Conservation (phyloP, 768 basidiomycete species). For the Cubamyces sp. region DNA sequence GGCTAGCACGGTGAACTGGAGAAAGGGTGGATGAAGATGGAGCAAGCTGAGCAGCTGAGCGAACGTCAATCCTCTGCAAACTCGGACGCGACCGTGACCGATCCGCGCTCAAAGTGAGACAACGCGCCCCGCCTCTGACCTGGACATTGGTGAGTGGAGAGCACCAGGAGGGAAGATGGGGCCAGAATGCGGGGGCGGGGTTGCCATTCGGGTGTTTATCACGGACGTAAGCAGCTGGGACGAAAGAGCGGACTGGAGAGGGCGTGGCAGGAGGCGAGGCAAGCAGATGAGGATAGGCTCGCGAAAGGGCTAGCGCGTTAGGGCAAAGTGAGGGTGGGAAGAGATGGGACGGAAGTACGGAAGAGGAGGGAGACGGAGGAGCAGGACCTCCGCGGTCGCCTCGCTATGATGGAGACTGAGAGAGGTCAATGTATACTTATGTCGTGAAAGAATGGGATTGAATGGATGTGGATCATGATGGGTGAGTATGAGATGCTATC, state of each 20-base stretch:
- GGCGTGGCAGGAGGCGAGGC: slow-evolving; percentile 2
- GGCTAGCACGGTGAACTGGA: background rate
- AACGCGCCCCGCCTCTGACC: background rate
- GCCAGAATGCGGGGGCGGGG: slow-evolving; percentile 12
- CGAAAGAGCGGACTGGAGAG: background rate
- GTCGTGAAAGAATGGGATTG: too few species aligned
- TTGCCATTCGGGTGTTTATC: slow-evolving; percentile 5
- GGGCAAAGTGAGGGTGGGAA: background rate
- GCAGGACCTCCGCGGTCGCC: background rate
- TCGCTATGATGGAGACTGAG: background rate
- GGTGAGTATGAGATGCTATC: too few species aligned
- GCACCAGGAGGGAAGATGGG: background rate
- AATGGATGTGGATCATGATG: too few species aligned
- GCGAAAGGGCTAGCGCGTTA: background rate
- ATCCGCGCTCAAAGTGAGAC: background rate
- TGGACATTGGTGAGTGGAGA: background rate
- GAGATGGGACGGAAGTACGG: background rate
- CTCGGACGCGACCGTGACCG: background rate
- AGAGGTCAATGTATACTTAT: background rate
- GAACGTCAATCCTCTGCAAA: too few species aligned
- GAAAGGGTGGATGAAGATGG: background rate
- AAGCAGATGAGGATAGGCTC: background rate
- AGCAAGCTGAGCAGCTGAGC: too few species aligned
- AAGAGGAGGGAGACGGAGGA: background rate
- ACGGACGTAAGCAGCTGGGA: background rate